A percentile compares a stretch with the other conserved stretches of the same genome.
These are phyloP conservation scores for Cyberlindnera saturnus DNA, from an alignment of 805 yeast genomes.

Conservation along the genomic window DNA sequence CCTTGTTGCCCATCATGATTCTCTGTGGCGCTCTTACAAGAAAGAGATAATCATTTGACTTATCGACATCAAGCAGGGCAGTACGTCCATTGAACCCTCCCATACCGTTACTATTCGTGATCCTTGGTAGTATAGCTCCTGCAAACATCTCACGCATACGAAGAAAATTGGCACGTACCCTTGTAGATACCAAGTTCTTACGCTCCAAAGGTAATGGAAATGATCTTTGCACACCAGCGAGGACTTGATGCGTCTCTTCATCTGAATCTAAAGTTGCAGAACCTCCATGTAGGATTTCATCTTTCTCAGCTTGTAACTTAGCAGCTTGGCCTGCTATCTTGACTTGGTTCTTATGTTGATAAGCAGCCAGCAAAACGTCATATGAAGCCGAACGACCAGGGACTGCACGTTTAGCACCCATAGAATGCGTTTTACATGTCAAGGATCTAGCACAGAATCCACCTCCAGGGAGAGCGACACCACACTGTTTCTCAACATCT, in stretches of 20 bases:
- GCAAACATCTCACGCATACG: conserved; percentile 95
- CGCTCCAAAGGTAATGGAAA: conserved; percentile 81
- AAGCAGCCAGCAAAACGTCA: conserved; percentile 79
- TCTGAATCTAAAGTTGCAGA: conserved; percentile 52
- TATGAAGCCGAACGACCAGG: conserved; percentile 90
- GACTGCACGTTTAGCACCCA: conserved; percentile 97
- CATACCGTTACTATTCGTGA: conserved; percentile 48
- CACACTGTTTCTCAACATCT: conserved; percentile 92
- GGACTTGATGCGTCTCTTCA: conserved; percentile 86
- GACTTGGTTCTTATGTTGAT: conserved; percentile 90
- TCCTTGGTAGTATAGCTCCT: conserved; percentile 66
- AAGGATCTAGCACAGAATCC: conserved; percentile 92
- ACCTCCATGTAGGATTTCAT: conserved; percentile 47
- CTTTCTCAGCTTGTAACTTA: conserved; percentile 70
- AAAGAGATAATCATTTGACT: conserved; percentile 57
- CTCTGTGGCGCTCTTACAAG: conserved; percentile 47
- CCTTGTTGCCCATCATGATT: conserved; percentile 10
- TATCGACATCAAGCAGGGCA: conserved; percentile 67
- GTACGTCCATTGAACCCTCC: conserved; percentile 82
- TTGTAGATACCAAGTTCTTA: conserved; percentile 61
- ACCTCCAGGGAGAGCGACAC: conserved; percentile 91
- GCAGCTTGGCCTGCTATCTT: conserved; percentile 80
- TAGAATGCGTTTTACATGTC: conserved; percentile 96
- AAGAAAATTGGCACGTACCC: conserved; percentile 65
- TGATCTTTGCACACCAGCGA: conserved; percentile 81